phyloP scores from a whole-genome alignment of 306 rosid species.

The Lathyrus tuberosus region DNA sequence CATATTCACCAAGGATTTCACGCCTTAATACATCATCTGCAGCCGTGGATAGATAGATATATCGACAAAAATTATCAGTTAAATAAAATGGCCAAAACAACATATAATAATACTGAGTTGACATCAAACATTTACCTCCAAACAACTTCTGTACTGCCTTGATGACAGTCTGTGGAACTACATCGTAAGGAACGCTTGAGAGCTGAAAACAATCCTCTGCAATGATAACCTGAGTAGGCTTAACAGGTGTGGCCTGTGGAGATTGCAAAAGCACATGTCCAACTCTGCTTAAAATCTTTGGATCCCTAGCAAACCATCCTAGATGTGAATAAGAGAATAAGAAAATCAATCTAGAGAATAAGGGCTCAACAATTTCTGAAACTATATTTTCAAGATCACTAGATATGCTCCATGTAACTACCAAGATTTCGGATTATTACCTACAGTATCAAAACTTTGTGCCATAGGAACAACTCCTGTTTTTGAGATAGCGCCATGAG shows the following conservation, averaged over 20 bases:
- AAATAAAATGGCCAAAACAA: not conserved
- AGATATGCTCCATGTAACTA: conserved; percentile 5
- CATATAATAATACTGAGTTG: not conserved
- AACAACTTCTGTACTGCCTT: conserved; percentile 63
- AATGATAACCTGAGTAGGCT: conserved; percentile 59
- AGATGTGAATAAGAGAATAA: conserved; percentile 46
- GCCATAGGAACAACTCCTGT: conserved; percentile 84
- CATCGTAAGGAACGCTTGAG: conserved; percentile 61
- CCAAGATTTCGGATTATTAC: conserved; percentile 48
- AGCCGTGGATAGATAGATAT: not conserved
- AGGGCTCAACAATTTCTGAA: conserved; percentile 8
- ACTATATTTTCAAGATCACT: conserved; percentile 17
- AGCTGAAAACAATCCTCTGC: conserved; percentile 90
- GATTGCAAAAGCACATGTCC: conserved; percentile 64
- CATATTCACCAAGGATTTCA: conserved; percentile 66
- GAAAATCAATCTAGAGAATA: conserved; percentile 23
- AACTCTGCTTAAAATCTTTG: conserved; percentile 59
- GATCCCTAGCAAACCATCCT: conserved; percentile 98
- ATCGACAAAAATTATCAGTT: not conserved
- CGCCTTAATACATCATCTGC: conserved; percentile 70
- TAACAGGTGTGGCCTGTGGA: conserved; percentile 46
- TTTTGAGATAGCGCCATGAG: conserved; percentile 68
- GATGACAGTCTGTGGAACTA: conserved; percentile 43
- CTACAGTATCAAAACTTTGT: conserved; percentile 88
- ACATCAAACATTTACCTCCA: conserved; percentile 60